Base-by-base conservation (phyloP, 2,329 filamentous ascomycete genomes). In the Setomelanomma holmii region DNA sequence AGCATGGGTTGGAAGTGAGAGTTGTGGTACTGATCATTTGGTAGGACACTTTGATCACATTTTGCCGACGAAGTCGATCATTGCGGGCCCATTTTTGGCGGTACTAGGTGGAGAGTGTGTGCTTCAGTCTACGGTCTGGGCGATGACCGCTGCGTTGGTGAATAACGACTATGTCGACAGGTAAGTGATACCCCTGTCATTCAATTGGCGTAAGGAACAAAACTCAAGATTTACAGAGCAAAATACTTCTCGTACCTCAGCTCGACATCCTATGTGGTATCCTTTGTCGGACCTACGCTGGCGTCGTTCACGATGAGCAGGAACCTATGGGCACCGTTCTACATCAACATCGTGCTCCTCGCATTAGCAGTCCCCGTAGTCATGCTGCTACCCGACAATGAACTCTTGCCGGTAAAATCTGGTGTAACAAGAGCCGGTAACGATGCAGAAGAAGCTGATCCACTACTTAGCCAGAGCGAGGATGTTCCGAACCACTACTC, bases 61-160 rank as follows among this genome's bases (percentile, higher is more conserved):
- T 10, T 42, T 76, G 3, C 69, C 69, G 1, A 67, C 68, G 0
- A 64, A 67, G 30, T 58, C 67, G 1, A 72, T 76, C 24, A 58
- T 75, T 22, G 58, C 57, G 0, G 64, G 66, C 1, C 71, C 73
- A 0, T 67, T 73, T 17, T 53, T 73, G 12, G 60, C 67, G 11
- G 39, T 75, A 0, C 41, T 76, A 5, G 73, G 73, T 4, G 68
- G 70, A 2, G 71, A 75, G 40, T 76, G 73, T 40, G 72, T 75
- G 2, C 67, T 76, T 33, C 63, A 66, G 16, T 74, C 72, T 1
- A 71, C 71, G 1, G 54, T 74, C 3, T 72, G 72, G 19, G 62
- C 70, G 4, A 38, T 75, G 42, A 73, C 71, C 6, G 72, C 71
- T 2, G 62, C 66, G 1, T 49, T 75, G 38, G 56, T 69, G 1